phyloP scores from a whole-genome alignment of 768 basidiomycete genomes.

The Tricholoma sp. region DNA sequence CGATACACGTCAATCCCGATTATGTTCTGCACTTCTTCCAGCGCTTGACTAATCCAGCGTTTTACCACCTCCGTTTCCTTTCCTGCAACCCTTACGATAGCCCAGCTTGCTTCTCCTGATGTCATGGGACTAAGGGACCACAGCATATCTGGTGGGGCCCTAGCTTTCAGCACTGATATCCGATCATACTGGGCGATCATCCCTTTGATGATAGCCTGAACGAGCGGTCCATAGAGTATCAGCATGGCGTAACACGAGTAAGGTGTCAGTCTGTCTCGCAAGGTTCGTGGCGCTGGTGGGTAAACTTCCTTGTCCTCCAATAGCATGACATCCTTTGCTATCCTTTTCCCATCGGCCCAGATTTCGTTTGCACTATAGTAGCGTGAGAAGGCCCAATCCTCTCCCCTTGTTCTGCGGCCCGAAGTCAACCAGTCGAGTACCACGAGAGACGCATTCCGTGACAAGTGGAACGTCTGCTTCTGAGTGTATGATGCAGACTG shows the following conservation, averaged over 20 bases:
- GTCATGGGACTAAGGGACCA: conserved; percentile 76
- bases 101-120: conserved; percentile 28
- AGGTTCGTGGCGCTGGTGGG: conserved; percentile 31
- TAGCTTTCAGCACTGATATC: conserved; percentile 62
- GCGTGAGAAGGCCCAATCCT: conserved; percentile 84
- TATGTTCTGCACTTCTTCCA: conserved; percentile 45
- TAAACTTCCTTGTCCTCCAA: conserved; percentile 46
- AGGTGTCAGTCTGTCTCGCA: conserved; percentile 62
- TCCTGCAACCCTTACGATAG: conserved; percentile 71
- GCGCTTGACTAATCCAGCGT: conserved; percentile 56
- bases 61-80: conserved; percentile 72
- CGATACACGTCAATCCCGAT: conserved; percentile 63
- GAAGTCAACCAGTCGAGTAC: conserved; percentile 92
- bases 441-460: conserved; percentile 54
- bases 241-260: conserved; percentile 91
- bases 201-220: conserved; percentile 39
- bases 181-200: conserved; percentile 46
- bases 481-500: conserved; percentile 79
- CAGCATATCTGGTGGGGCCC: conserved; percentile 55
- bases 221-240: conserved; percentile 69
- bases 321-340: conserved; percentile 75
- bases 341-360: conserved; percentile 52
- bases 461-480: conserved; percentile 71
- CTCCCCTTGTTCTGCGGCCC: conserved; percentile 76
- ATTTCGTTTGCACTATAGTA: conserved; percentile 89